Percentiles rank a stretch among this genome's conserved stretches.
Evolutionary conservation across 495 filamentous ascomycete genomes (phyloP).

Genomic region (Lentithecium fluviatile): DNA sequence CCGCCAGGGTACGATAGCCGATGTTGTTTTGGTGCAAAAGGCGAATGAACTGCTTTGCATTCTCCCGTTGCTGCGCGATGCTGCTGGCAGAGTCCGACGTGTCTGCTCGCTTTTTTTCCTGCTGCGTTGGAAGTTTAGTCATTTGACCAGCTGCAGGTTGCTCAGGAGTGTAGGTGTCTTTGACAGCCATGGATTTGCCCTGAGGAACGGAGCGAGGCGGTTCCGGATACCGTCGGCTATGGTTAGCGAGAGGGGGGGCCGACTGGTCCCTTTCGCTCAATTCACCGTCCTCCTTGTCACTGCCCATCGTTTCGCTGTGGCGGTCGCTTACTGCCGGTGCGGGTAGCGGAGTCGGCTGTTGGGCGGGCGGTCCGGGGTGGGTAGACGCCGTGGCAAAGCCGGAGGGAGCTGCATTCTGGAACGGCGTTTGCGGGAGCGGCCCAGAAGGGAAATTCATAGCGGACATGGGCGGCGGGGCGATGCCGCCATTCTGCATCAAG

Average conservation of each 20-base stretch:
- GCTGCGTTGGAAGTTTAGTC: not conserved
- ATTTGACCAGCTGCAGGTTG: not conserved
- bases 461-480: slow-evolving; percentile 15
- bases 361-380: not conserved
- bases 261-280: slow-evolving; percentile 65
- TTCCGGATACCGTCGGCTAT: not conserved
- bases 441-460: not conserved
- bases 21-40: slow-evolving; percentile 26
- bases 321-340: slow-evolving; percentile 31
- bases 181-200: not conserved
- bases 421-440: too few relatives aligned
- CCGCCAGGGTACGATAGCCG: slow-evolving; percentile 44
- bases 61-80: slow-evolving; percentile 3
- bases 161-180: not conserved
- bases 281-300: slow-evolving; percentile 67
- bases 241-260: slow-evolving; percentile 33
- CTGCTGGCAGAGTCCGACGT: not conserved
- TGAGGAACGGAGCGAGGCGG: slow-evolving; percentile 24
- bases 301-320: slow-evolving; percentile 36
- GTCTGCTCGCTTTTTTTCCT: not conserved
- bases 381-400: not conserved
- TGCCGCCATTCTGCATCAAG: too few relatives aligned
- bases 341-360: slow-evolving; percentile 22
- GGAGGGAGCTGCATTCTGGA: too few relatives aligned
- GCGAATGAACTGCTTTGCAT: slow-evolving; percentile 19